Evolutionary conservation across 495 filamentous ascomycete species (phyloP), one percentile per base, ranked within the genome.

Genomic region (Viridothelium virens): DNA sequence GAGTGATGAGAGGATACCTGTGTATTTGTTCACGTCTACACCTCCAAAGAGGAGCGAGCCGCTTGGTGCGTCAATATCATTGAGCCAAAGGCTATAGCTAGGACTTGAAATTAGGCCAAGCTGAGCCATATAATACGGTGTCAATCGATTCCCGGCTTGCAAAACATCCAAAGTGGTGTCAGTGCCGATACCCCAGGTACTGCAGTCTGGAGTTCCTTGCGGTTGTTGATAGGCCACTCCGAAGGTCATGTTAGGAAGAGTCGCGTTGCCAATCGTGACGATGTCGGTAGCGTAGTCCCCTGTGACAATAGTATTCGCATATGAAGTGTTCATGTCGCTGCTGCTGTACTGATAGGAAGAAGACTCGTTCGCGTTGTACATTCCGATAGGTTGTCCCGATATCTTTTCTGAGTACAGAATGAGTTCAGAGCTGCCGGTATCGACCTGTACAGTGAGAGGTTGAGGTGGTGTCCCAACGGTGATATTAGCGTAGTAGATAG

Each of bases 341-440:
- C 5, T 25, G 0, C 33, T 7, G 53, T 36, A 36, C 1, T 61
- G 37, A 56, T 68, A 68, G 7, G 68, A 61, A 25, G 37, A 61
- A 38, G 50, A 64, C 0, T 59, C 50, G 3, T 56, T 37, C 3
- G 68, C 61, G 39, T 53, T 39, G 66, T 68, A 72, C 14, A 46
- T 66, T 41, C 68, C 70, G 46, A 18, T 59, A 14, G 31, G 7
- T n/a, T 59, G 25, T 44, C 41, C 41, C 14, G 41, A 44, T 44
- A 44, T 44, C 14, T 91, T 85, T 72, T 67, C 38, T 61, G 89
- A 91, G 75, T 93, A 92, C 33, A 86, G 82, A 91, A 92, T 96
- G 2, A 96, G 75, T 75, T 96, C 92, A 70, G 90, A 93, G 74
- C 91, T 95, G 11, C 79, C 76, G 11, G 79, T 81, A 64, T 81